Conservation (phyloP, 179 eudicot species). For the Patellifolia procumbens region DNA sequence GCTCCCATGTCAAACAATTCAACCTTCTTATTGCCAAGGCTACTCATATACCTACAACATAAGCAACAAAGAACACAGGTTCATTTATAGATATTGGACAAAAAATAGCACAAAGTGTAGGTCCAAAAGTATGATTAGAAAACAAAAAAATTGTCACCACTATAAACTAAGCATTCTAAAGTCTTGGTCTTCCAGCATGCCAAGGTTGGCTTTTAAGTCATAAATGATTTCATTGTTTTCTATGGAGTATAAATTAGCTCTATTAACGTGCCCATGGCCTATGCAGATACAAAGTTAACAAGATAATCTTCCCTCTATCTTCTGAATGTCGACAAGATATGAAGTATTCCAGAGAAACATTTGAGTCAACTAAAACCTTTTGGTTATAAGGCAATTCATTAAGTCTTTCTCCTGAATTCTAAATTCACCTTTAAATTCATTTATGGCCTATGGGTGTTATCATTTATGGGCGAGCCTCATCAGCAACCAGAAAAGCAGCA, state of each 20-base stretch:
- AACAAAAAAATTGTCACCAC: not conserved
- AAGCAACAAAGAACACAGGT: constrained; percentile 13
- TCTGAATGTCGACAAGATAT: not conserved
- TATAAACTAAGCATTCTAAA: not conserved
- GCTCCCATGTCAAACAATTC: constrained; percentile 94
- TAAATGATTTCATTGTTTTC: not conserved
- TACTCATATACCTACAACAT: constrained; percentile 76
- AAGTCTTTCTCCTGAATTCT: not conserved
- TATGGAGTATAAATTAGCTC: not conserved
- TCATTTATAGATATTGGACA: not conserved
- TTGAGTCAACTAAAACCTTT: not conserved
- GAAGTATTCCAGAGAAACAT: not conserved
- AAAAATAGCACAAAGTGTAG: not conserved
- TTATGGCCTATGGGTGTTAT: not conserved
- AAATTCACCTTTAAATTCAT: not conserved
- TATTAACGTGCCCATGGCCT: not conserved
- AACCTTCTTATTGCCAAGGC: constrained; percentile 84
- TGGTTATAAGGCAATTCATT: not conserved
- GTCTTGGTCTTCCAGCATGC: not conserved
- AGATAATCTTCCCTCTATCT: not conserved
- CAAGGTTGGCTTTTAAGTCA: not conserved
- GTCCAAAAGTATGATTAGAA: not conserved
- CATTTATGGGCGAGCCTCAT: not conserved
- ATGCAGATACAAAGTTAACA: not conserved
- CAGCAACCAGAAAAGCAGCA: constrained; percentile 11